phyloP scores from a whole-genome alignment of 768 basidiomycete genomes.

The Arthromyces matolae region DNA sequence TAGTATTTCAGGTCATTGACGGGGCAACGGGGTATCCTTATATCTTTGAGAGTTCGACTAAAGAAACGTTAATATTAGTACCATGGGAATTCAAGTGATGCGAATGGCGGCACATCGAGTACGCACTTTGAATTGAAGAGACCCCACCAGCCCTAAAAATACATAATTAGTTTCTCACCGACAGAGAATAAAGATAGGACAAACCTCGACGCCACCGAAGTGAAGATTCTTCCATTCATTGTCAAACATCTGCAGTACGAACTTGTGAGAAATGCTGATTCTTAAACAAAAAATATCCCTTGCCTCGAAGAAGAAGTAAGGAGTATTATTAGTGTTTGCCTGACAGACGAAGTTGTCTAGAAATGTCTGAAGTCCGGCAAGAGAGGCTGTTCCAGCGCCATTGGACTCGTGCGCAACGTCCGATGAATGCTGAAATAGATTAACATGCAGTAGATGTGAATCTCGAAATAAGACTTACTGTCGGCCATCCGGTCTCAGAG shows the following conservation, averaged over 20 bases:
- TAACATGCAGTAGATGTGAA: not conserved
- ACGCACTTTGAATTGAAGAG: slow-evolving; percentile 44
- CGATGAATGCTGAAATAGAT: slow-evolving; percentile 45
- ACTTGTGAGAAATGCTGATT: slow-evolving; percentile 1
- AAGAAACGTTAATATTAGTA: not conserved
- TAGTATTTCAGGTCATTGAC: too few relatives aligned
- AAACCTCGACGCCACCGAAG: slow-evolving; percentile 74
- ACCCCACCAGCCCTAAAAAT: slow-evolving; percentile 43
- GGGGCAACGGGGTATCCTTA: slow-evolving; percentile 61
- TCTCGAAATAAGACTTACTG: slow-evolving; percentile 38
- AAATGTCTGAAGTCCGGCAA: slow-evolving; percentile 67
- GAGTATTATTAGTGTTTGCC: slow-evolving; percentile 70
- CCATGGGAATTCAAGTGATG: too few relatives aligned
- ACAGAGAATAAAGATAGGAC: not conserved
- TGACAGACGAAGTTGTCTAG: slow-evolving; percentile 87
- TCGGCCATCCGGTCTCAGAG: slow-evolving; percentile 86
- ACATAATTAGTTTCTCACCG: not conserved
- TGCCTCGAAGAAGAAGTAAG: slow-evolving; percentile 87
- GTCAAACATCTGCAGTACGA: slow-evolving; percentile 56
- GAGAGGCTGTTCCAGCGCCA: slow-evolving; percentile 62
- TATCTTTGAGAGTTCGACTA: slow-evolving; percentile 67
- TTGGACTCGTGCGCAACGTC: slow-evolving; percentile 54
- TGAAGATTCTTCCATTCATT: slow-evolving; percentile 73
- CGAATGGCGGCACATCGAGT: slow-evolving; percentile 1
- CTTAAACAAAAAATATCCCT: not conserved